Base-by-base conservation (phyloP, 2,329 filamentous ascomycete species). In the Cladobotryum protrusum region DNA sequence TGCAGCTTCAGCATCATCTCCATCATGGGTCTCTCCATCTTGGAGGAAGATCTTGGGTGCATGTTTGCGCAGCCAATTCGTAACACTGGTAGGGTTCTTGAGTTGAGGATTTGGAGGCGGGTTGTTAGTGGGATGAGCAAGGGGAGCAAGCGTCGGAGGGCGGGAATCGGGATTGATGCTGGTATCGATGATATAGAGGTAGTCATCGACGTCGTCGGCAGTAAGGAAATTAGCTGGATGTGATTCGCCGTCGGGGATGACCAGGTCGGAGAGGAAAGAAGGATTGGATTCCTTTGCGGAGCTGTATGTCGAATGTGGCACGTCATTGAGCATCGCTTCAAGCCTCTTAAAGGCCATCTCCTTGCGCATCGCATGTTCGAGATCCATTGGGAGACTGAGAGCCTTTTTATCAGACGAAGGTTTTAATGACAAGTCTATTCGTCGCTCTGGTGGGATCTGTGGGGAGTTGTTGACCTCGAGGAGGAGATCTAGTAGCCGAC, bases 61-160 rank as follows among this genome's bases (percentile, higher is more conserved):
- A 67, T 96, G 79, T 63, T 89, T 84, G 55, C 89, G 81, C 12
- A 99, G 79, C 93, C 93, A 99, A 67, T 95, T 96, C 72, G 95
- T 95, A 3, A 96, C 91, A 52, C 88, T 95, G 39, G 89, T 87
- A 0, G 91, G 90, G 65, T 97, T 97, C 59, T 75, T 72, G 39
- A 74, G 65, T 41, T 70, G 57, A 61, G 69, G 59, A 68, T 72
- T 61, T 43, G 67, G 61, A 58, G 64, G 68, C 48, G 63, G 67
- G 51, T 65, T 63, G 19, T 62, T 61, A 48, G 64, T 64, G 15
- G 66, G 63, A 32, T 70, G 59, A 55, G 70, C 70, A 39, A 72
- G 70, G 5, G 79, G 77, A 11, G 81, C 79, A 36, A 82, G 70
- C 5, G 74, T 73, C 18, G 74, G 67, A 53, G 78, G 60, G 43